Evolutionary conservation across 2,329 filamentous ascomycete genomes (phyloP), one percentile per base, ranked within the genome.

Genomic region (Tolypocladium ovalisporum): DNA sequence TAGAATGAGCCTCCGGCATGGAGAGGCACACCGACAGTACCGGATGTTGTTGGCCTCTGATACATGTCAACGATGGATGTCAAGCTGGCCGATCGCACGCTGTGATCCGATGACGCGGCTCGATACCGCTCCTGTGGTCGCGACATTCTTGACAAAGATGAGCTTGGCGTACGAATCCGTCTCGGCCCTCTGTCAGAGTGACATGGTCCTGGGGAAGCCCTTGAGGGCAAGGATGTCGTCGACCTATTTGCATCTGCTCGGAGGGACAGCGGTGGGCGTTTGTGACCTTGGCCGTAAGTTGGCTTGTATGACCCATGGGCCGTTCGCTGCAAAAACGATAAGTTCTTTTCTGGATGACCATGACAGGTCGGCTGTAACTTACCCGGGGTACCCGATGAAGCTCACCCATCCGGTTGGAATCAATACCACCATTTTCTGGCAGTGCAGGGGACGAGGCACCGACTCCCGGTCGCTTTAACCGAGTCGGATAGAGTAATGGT

Each of bases 401-500:
- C 61, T 77, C 77, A 57, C 76, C 70, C 75, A 78, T 80, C 60
- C 73, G 75, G 60, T 72, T 76, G 64, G 79, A 79, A 63, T 80
- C 78, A 54, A 79, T 66, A 52, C 63, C 66, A 9, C 78, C 77
- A 59, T 73, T 74, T 58, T 79, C 75, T 6, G 75, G 76, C 55
- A 79, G 64, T 52, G 77, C 76, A 17, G 78, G 79, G 15, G 79
- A 82, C 34, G 74, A 69, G 51, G 79, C 73, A 47, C 76, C 73
- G 40, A 78, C 70, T 4, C 79, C 79, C 22, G 79, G 80, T 24
- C 81, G 76, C 64, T 76, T 82, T 37, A 84, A 68, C 22, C 81
- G 77, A 52, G 80, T 78, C 32, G 81, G 81, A 58, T 84, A 84
- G 27, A 79, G 79, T 59, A 80, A 84, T 1, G 82, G 81, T 27